Conservation (phyloP, 768 basidiomycete species). For the Leccinellum luteum region DNA sequence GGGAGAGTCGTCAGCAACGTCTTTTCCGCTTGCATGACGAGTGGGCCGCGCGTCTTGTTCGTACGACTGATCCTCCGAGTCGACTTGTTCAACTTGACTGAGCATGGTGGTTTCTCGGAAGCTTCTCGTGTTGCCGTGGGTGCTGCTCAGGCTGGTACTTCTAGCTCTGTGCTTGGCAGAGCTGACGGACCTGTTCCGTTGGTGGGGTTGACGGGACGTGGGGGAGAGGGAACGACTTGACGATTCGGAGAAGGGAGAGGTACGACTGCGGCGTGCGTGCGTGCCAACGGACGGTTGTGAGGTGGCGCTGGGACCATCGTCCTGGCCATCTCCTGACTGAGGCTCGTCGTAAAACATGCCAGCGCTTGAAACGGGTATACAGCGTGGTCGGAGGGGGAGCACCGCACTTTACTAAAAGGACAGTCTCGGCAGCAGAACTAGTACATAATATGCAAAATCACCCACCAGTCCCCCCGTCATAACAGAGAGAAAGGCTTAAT, state of each 20-base stretch:
- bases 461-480: neutral
- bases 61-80: conserved; percentile 37
- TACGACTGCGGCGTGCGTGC: conserved; percentile 48
- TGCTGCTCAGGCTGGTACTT: conserved; percentile 63
- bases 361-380: neutral
- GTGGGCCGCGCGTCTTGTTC: conserved; percentile 28
- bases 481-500: conserved; percentile 17
- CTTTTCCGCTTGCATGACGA: conserved; percentile 39
- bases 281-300: conserved; percentile 33
- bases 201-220: conserved; percentile 41
- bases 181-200: conserved; percentile 51
- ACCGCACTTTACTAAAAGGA: neutral
- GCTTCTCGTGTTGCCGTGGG: conserved; percentile 45
- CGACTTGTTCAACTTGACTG: conserved; percentile 53
- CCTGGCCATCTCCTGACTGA: conserved; percentile 14
- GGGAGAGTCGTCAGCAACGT: conserved; percentile 38
- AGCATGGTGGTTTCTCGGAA: conserved; percentile 43
- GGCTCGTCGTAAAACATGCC: conserved; percentile 20
- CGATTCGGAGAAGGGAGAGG: conserved; percentile 48
- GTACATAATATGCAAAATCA: too few species aligned
- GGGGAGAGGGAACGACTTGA: conserved; percentile 43
- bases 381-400: neutral
- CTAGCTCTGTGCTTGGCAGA: conserved; percentile 49
- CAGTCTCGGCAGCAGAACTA: too few species aligned
- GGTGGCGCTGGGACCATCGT: conserved; percentile 41